These are phyloP conservation scores for Globisporangium recalcitrans DNA, from an alignment of 352 stramenopile genomes.

Conservation along the genomic window DNA sequence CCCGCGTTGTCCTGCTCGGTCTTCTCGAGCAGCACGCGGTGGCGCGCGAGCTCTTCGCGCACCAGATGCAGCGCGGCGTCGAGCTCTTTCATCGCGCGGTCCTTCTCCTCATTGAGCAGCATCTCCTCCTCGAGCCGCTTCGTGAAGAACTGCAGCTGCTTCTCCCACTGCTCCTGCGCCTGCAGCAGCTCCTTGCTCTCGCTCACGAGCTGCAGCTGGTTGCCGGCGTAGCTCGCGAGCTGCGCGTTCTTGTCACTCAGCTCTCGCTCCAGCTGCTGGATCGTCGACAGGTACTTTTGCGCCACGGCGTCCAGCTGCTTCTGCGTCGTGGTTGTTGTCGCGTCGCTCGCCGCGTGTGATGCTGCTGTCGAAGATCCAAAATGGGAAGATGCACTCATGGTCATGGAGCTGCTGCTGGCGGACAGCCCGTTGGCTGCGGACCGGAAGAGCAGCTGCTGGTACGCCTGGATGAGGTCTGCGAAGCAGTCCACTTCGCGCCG, in stretches of 20 bases:
- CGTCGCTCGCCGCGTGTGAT: background rate
- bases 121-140: constrained; percentile 63
- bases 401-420: constrained; percentile 17
- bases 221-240: constrained; percentile 41
- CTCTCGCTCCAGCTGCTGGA: constrained; percentile 66
- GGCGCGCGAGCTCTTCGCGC: constrained; percentile 55
- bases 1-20: constrained; percentile 38
- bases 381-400: constrained; percentile 11
- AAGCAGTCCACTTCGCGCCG: constrained; percentile 53
- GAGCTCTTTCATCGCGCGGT: constrained; percentile 60
- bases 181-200: constrained; percentile 74
- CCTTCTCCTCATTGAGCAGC: constrained; percentile 56
- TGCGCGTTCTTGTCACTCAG: constrained; percentile 62
- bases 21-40: constrained; percentile 44
- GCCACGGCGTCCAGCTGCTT: constrained; percentile 27
- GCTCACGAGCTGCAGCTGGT: constrained; percentile 59
- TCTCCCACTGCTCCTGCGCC: constrained; percentile 52
- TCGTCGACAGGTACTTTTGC: constrained; percentile 50
- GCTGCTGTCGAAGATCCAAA: background rate
- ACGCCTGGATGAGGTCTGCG: constrained; percentile 43
- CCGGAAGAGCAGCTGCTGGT: constrained; percentile 71
- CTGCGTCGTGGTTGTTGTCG: constrained; percentile 8
- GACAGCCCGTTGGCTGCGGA: constrained; percentile 17
- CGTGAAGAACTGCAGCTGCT: constrained; percentile 46
- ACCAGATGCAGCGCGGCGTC: constrained; percentile 38